Evolutionary conservation across 2,329 filamentous ascomycete species (phyloP).

Genomic region (Pseudogymnoascus sp.): DNA sequence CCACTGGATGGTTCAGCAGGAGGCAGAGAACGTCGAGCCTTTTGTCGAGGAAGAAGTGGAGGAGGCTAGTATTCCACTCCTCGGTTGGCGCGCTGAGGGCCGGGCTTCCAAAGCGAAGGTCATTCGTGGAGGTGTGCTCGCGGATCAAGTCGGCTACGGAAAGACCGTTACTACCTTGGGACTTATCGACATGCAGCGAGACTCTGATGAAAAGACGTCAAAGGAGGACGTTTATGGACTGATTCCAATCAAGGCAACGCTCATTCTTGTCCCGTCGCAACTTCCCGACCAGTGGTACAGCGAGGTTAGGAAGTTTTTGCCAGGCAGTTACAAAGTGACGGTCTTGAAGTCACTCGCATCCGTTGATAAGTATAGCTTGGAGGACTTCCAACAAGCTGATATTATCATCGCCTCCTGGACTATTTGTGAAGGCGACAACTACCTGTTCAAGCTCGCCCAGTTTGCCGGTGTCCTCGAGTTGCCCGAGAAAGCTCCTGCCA

Average conservation of each 20-base stretch:
- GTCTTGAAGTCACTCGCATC: slow-evolving; percentile 33
- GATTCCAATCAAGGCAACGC: slow-evolving; percentile 43
- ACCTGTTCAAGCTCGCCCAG: slow-evolving; percentile 40
- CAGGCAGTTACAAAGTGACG: slow-evolving; percentile 35
- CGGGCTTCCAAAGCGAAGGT: slow-evolving; percentile 33
- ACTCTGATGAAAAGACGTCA: not conserved
- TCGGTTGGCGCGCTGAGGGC: slow-evolving; percentile 52
- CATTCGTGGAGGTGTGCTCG: slow-evolving; percentile 52
- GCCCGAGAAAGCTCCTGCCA: slow-evolving; percentile 32
- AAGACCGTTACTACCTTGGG: slow-evolving; percentile 56
- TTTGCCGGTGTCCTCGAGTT: slow-evolving; percentile 37
- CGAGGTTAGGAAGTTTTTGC: slow-evolving; percentile 43
- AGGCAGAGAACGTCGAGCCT: slow-evolving; percentile 37
- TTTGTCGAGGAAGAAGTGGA: slow-evolving; percentile 49
- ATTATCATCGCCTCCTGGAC: slow-evolving; percentile 48
- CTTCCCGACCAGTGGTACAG: slow-evolving; percentile 49
- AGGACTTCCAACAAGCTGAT: slow-evolving; percentile 38
- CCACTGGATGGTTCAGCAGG: slow-evolving; percentile 51
- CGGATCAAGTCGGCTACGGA: slow-evolving; percentile 58
- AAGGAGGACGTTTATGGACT: not conserved
- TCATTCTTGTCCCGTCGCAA: slow-evolving; percentile 50
- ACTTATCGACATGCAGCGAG: slow-evolving; percentile 38
- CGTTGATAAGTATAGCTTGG: slow-evolving; percentile 35
- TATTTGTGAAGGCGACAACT: slow-evolving; percentile 39
- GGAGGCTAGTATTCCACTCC: slow-evolving; percentile 41